Base-by-base conservation (phyloP, 768 basidiomycete genomes). In the Tylopilus balloui region DNA sequence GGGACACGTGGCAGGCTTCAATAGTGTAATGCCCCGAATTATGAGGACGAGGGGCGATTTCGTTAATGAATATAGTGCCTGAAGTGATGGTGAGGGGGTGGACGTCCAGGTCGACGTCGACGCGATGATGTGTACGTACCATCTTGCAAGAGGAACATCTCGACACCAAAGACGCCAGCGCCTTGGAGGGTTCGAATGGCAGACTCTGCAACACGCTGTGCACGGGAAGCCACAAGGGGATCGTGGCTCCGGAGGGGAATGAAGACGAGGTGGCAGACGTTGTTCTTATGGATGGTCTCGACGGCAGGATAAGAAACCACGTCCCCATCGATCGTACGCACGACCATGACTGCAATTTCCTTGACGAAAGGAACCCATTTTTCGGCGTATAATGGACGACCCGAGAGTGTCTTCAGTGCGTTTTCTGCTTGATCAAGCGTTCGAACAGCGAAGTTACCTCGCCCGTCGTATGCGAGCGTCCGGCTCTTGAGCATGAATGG, bases 1-100 rank as follows among this genome's bases (percentile, higher is more conserved):
- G 96, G 2, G 95, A 97, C 3, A 92, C 90, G 57, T 91, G 77
- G 67, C 93, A 98, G 0, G 95, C 93, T 71, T 98, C 96, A 62
- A 98, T 98, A 24, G 94, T 96, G 69, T 97, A 95, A 66, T 99
- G 96, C 0, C 95, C 96, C 9, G 94, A 97, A 71, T 98, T 99
- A 67, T 99, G 96, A 1, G 96, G 95, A 15, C 96, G 81, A 12
- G 96, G 96, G 0, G 96, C 96, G 52, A 99, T 95, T 71, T 99
- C 96, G 68, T 99, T 99, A 54, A 99, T 79, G 50, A 83, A 82
- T 1, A 97, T 77, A 1, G 74, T 67, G 12, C 88, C 92, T 94
- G 56, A 6, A 13, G 4, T 23, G 24, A 12, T 14, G 14, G n/a
- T 48, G 27, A 14, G 40, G 25, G 3, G 8, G 5, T n/a, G 23